A percentile compares a stretch with the other conserved stretches of the same genome.
phyloP scores from a whole-genome alignment of 495 filamentous ascomycete genomes.

The Aspergillus egyptiacus region DNA sequence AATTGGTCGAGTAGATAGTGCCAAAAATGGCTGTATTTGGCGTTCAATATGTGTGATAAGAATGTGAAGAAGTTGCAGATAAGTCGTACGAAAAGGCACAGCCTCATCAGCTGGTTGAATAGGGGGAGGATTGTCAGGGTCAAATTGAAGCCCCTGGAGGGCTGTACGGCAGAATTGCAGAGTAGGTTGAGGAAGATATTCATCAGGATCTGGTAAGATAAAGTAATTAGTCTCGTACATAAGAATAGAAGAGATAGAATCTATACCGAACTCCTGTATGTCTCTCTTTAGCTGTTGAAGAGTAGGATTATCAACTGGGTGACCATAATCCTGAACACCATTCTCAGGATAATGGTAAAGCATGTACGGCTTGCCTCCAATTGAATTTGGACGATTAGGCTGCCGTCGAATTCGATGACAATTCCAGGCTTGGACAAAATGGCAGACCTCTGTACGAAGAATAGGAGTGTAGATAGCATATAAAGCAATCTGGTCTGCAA shows the following conservation, averaged over 20 bases:
- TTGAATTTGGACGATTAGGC: conserved; percentile 10
- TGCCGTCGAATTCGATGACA: conserved; percentile 17
- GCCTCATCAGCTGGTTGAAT: neutral
- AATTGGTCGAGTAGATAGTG: neutral
- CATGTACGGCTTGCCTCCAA: conserved; percentile 19
- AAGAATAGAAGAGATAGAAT: neutral
- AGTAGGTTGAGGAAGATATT: conserved; percentile 6
- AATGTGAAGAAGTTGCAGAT: neutral
- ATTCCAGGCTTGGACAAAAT: conserved; percentile 17
- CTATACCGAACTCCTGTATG: conserved; percentile 3
- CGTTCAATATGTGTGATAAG: neutral
- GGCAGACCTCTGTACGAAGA: conserved; percentile 12
- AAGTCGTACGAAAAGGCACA: conserved; percentile 6
- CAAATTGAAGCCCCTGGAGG: neutral
- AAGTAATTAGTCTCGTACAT: neutral
- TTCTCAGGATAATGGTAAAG: conserved; percentile 14
- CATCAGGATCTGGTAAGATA: conserved; percentile 1
- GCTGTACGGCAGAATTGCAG: neutral
- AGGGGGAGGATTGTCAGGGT: neutral
- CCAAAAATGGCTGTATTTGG: neutral
- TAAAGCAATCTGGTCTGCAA: conserved; percentile 17
- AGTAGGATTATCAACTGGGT: conserved; percentile 1
- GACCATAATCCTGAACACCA: conserved; percentile 14
- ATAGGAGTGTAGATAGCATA: conserved; percentile 18
- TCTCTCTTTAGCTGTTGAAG: conserved; percentile 8